Percentiles rank a stretch among this genome's conserved stretches.
Evolutionary conservation across 2,329 filamentous ascomycete species (phyloP).

Genomic region (Trichoderma sp.): DNA sequence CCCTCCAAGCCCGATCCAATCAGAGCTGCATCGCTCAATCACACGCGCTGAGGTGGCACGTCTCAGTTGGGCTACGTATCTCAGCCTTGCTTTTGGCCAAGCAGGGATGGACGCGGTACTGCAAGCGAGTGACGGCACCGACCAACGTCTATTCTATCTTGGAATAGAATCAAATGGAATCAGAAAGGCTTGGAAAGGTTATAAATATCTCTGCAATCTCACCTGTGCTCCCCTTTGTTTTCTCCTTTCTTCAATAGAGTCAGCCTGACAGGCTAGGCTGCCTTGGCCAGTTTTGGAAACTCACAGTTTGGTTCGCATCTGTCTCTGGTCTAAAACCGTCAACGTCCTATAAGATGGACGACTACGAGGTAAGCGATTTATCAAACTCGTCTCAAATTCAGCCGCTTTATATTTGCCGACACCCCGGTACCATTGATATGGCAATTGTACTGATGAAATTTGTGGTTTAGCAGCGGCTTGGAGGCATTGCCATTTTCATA

Average conservation of each 20-base stretch:
- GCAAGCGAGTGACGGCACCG: background rate
- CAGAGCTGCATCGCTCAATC: background rate
- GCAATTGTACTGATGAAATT: background rate
- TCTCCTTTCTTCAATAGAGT: background rate
- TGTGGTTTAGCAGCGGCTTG: background rate
- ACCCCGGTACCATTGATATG: background rate
- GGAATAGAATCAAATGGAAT: background rate
- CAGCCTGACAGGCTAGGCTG: background rate
- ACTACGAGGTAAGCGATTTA: background rate
- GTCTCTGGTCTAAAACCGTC: background rate
- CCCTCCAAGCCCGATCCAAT: slow-evolving; percentile 1
- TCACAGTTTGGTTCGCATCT: background rate
- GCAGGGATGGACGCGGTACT: background rate
- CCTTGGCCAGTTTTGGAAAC: background rate
- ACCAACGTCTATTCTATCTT: background rate
- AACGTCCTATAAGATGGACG: background rate
- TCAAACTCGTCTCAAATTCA: background rate
- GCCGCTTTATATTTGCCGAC: too few relatives aligned
- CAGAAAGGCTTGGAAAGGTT: too few relatives aligned
- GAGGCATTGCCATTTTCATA: background rate
- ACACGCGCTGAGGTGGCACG: background rate
- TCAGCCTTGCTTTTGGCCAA: background rate
- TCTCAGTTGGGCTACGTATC: background rate
- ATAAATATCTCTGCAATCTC: background rate
- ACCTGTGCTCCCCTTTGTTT: background rate